A percentile compares a stretch with the other conserved stretches of the same genome.
Conservation (phyloP, 371 early-diverging fungal genomes). For the Mucor racemosus region DNA sequence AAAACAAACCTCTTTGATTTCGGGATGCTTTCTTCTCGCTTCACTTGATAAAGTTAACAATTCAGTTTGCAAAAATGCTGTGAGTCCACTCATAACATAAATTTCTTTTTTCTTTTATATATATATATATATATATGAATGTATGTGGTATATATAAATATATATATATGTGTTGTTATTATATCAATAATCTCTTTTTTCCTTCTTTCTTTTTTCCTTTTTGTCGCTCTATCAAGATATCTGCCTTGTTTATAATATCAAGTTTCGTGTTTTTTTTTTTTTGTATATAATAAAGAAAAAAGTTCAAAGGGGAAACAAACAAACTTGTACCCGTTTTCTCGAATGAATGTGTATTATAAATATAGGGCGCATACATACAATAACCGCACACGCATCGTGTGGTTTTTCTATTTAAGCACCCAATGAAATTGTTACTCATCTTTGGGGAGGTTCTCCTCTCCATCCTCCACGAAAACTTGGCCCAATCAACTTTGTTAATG, state of each 20-base stretch:
- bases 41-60: conserved; percentile 88
- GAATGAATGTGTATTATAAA: neutral
- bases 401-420: neutral
- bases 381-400: neutral
- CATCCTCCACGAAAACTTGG: neutral
- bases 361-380: neutral
- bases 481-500: neutral
- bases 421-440: neutral
- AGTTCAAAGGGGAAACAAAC: neutral
- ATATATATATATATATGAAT: neutral
- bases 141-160: neutral
- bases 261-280: neutral
- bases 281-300: neutral
- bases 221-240: too few species aligned
- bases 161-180: neutral
- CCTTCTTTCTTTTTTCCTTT: too few species aligned
- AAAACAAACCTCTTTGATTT: conserved; percentile 88
- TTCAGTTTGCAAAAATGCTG: conserved; percentile 83
- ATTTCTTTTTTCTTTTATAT: neutral
- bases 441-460: neutral
- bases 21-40: conserved; percentile 89
- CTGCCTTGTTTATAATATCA: neutral
- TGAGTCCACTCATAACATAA: conserved; percentile 56
- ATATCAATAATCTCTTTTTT: neutral
- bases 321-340: neutral